Percentiles rank a stretch among this genome's conserved stretches.
Conservation (phyloP, 2,329 filamentous ascomycete genomes). For the Dryadomyces quercus-mongolicae region DNA sequence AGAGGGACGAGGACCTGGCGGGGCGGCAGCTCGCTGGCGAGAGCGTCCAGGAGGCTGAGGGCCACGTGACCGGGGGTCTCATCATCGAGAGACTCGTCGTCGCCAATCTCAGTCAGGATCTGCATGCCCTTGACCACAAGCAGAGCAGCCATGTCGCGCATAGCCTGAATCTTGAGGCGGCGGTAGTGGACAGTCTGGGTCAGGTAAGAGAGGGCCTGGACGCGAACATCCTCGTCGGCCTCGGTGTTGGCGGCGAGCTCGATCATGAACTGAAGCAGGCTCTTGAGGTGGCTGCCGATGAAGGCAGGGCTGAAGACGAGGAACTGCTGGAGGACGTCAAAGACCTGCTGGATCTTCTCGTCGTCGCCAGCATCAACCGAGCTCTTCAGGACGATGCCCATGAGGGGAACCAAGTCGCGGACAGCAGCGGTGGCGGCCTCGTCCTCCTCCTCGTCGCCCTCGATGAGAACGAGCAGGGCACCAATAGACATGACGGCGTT, state of each 20-base stretch:
- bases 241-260: conserved; percentile 67
- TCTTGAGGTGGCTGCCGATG: conserved; percentile 73
- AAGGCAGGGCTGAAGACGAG: conserved; percentile 81
- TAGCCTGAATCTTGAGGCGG: conserved; percentile 88
- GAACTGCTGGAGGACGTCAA: conserved; percentile 94
- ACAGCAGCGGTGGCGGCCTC: conserved; percentile 59
- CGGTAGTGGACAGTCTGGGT: conserved; percentile 86
- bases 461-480: conserved; percentile 74
- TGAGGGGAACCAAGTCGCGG: conserved; percentile 68
- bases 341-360: conserved; percentile 78
- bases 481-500: conserved; percentile 90
- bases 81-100: conserved; percentile 70
- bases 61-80: conserved; percentile 76
- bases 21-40: conserved; percentile 78
- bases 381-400: conserved; percentile 82
- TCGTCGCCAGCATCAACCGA: conserved; percentile 72
- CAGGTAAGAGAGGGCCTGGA: conserved; percentile 85
- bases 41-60: conserved; percentile 76
- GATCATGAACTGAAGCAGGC: conserved; percentile 89
- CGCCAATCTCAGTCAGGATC: conserved; percentile 80
- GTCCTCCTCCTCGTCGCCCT: conserved; percentile 83
- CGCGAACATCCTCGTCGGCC: conserved; percentile 72
- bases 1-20: conserved; percentile 91
- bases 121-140: conserved; percentile 80
- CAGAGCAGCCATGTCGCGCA: conserved; percentile 71